Evolutionary conservation across 179 eudicot genomes (phyloP), one percentile per base, ranked within the genome.

Genomic region (Heliamphora pulchella): DNA sequence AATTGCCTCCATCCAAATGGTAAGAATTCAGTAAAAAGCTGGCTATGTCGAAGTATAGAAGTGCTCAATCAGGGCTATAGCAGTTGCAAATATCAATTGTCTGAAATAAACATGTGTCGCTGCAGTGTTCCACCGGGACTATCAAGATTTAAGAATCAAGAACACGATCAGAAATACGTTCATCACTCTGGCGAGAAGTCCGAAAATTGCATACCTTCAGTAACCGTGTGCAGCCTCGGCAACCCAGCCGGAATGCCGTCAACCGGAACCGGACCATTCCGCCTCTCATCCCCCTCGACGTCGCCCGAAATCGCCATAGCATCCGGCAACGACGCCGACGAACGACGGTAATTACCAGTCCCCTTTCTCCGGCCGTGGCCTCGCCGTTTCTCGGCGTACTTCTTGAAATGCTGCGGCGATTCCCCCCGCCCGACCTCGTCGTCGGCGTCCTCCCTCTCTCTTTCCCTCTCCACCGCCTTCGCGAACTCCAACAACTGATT

Each of bases 401-500:
- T 80, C 85, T 74, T 83, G 41, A 58, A 64, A 67, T 79, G 84
- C 84, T 82, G 84, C 80, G 81, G 68, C 74, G 84, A 80, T 67
- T 83, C 86, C 17, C 63, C 89, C 44, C 73, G 75, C 11, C 44
- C 75, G 6, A 58, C 15, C 9, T 78, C 86, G 4, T 64, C 86
- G 0, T 61, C 89, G 0, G 20, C 85, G 5, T 75, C 88, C 3
- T 84, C 89, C 2, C 82, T 79, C 7, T 86, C 86, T n/a, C 84
- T 74, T 0, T 87, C 93, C 48, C 83, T 83, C 75, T 96, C 99
- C 62, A 94, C 77, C 5, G 92, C 69, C 81, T 89, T 90, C 41
- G 99, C 94, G 74, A 94, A 94, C 86, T 96, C 99, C 46, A 96
- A 87, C 57, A 96, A 74, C 87, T 94, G 99, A 71, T 89, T 84